A percentile compares a stretch with the other conserved stretches of the same genome.
These are phyloP conservation scores for Discostella stelligeroides DNA, from an alignment of 108 stramenopile genomes.

Conservation along the genomic window DNA sequence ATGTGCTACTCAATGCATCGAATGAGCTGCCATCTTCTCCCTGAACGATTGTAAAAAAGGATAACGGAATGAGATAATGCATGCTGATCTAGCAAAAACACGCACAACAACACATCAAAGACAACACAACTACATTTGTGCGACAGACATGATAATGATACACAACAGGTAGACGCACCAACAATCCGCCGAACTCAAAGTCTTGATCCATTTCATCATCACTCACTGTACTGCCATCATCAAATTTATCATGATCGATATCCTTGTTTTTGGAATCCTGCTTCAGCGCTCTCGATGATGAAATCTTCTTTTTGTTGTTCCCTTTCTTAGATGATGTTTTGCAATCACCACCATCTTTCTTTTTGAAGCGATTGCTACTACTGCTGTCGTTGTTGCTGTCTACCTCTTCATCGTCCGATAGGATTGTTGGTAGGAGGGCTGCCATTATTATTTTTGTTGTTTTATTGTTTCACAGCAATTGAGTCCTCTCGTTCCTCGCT, in stretches of 20 bases:
- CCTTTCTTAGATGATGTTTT: neutral
- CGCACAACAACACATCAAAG: too few species aligned
- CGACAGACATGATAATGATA: too few species aligned
- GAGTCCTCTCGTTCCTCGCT: too few species aligned
- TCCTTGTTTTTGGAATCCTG: neutral
- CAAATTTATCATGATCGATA: constrained; percentile 20
- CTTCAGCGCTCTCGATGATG: neutral
- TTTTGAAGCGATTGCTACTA: neutral
- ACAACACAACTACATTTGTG: too few species aligned
- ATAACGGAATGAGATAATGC: too few species aligned
- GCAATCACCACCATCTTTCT: neutral
- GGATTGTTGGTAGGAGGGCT: constrained; percentile 64
- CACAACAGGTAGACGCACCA: constrained; percentile 55
- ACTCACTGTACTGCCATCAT: constrained; percentile 20
- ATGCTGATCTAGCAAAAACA: too few species aligned
- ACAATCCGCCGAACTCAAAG: constrained; percentile 79
- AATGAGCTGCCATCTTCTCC: constrained; percentile 76
- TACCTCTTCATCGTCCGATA: constrained; percentile 78
- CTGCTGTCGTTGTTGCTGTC: neutral
- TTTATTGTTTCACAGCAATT: too few species aligned
- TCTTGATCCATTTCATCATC: constrained; percentile 63
- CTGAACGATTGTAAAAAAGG: constrained; percentile 17
- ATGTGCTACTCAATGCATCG: constrained; percentile 26
- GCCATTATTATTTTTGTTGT: constrained; percentile 66
- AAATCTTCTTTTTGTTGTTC: too few species aligned